Percentiles rank a stretch among this genome's conserved stretches.
Conservation (phyloP, 1,284 basidiomycete species). For the Inonotus obliquus region DNA sequence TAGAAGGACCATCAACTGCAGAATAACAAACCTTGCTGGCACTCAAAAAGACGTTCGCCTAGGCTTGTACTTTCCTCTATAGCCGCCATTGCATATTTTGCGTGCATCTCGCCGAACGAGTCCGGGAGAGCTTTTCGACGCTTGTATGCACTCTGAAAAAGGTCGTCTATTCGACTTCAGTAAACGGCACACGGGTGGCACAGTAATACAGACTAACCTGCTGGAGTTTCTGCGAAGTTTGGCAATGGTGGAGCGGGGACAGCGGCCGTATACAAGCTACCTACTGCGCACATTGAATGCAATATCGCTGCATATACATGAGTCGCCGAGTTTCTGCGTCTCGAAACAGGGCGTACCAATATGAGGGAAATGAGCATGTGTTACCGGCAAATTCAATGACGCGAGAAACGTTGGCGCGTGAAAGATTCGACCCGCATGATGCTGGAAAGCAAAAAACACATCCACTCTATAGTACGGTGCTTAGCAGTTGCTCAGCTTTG, state of each 20-base stretch:
- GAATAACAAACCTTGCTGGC: slow-evolving; percentile 49
- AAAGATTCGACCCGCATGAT: slow-evolving; percentile 60
- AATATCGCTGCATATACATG: slow-evolving; percentile 41
- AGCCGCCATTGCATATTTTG: slow-evolving; percentile 48
- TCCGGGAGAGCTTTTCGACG: slow-evolving; percentile 43
- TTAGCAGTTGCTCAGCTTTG: not conserved
- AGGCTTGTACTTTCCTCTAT: slow-evolving; percentile 45
- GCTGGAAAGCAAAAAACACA: slow-evolving; percentile 68
- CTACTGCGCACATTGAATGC: slow-evolving; percentile 74
- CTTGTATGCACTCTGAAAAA: slow-evolving; percentile 45
- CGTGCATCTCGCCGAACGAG: slow-evolving; percentile 66
- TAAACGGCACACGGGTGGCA: not conserved
- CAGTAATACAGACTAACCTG: slow-evolving; percentile 34
- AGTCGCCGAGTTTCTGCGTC: not conserved
- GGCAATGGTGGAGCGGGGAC: slow-evolving; percentile 50
- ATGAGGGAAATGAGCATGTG: slow-evolving; percentile 64
- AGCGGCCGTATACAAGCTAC: slow-evolving; percentile 59
- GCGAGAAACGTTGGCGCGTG: slow-evolving; percentile 60
- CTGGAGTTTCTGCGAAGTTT: slow-evolving; percentile 42
- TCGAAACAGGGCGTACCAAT: slow-evolving; percentile 3
- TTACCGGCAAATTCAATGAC: slow-evolving; percentile 57
- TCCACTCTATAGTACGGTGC: slow-evolving; percentile 45
- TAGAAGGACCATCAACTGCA: not conserved
- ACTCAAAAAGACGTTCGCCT: slow-evolving; percentile 54
- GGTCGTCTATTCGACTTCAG: slow-evolving; percentile 39